phyloP scores from a whole-genome alignment of 2,329 filamentous ascomycete species.

The Cordyceps militaris region DNA sequence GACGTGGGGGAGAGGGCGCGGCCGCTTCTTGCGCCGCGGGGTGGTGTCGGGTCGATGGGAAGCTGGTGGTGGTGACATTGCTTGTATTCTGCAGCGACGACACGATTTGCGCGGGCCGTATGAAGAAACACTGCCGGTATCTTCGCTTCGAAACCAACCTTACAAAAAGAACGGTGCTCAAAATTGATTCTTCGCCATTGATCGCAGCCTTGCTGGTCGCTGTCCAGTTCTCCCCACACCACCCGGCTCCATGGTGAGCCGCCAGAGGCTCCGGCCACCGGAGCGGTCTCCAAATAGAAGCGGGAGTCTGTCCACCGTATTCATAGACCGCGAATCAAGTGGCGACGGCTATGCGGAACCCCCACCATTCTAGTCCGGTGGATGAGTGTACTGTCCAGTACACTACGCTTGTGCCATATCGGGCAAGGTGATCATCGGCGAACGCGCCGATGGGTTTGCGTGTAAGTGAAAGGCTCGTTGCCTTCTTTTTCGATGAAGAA shows the following conservation, averaged over 20 bases:
- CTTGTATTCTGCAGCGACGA: neutral
- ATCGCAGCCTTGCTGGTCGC: neutral
- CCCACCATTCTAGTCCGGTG: neutral
- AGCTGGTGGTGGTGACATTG: neutral
- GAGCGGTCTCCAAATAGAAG: neutral
- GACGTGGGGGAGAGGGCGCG: constrained; percentile 7
- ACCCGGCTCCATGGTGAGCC: neutral
- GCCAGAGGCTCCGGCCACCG: neutral
- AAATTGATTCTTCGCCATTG: neutral
- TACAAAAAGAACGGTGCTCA: neutral
- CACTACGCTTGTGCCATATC: neutral
- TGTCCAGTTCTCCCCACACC: neutral
- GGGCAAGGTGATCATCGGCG: neutral
- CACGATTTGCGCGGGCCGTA: too few species aligned
- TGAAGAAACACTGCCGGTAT: too few species aligned
- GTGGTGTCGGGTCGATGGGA: neutral
- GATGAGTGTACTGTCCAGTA: neutral
- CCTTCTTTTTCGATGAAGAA: too few species aligned
- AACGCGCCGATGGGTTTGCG: neutral
- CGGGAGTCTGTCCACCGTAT: neutral
- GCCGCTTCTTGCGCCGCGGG: neutral
- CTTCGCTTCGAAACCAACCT: too few species aligned
- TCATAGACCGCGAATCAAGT: neutral
- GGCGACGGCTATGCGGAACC: neutral
- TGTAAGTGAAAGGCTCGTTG: too few species aligned